Base-by-base conservation (phyloP, 2,329 filamentous ascomycete genomes). In the Sclerotinia trifoliorum region DNA sequence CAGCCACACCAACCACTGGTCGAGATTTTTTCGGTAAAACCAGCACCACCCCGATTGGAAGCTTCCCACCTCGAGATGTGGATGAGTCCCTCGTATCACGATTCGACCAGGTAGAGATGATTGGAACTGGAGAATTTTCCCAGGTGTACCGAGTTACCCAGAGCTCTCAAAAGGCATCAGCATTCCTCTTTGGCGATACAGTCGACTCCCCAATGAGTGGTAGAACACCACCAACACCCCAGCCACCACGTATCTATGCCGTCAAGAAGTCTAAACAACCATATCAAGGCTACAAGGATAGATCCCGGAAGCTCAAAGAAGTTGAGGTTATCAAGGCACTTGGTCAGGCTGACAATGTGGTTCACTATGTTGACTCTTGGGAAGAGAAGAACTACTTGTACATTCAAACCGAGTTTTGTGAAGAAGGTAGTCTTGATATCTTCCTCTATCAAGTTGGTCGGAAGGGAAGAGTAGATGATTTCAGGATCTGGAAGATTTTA, bases 401-500 rank as follows among this genome's bases (percentile, higher is more conserved):
- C 81, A 98, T 99, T 70, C 94, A 98, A 81, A 98, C 94, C 0
- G 95, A 99, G 77, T 98, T 90, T 77, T 99, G 95, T 76, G 94
- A 97, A 78, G 93, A 97, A 77, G 95, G 95, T 21, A 96, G 92
- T 70, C 82, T 99, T 55, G 91, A 96, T 77, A 85, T 88, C 21
- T 99, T 98, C 77, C 84, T 99, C 42, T 85, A 87, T n/a, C 87
- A 90, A 68, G 88, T 93, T 70, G 95, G 95, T 32, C 85, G 90
- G 70, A 93, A 91, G 77, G 94, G 93, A 58, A 87, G 94, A 74
- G 81, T 99, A 72, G 95, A 99, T 79, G 95, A 98, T 78, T 99
- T 99, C 80, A 88, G 95, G 70, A 97, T 98, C 79, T 99, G 95
- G 93, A 99, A 99, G 82, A 94, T 98, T 68, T 82, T 98, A 74